These are phyloP conservation scores for Metschnikowia corniflorae DNA, from an alignment of 805 yeast species.

Conservation along the genomic window DNA sequence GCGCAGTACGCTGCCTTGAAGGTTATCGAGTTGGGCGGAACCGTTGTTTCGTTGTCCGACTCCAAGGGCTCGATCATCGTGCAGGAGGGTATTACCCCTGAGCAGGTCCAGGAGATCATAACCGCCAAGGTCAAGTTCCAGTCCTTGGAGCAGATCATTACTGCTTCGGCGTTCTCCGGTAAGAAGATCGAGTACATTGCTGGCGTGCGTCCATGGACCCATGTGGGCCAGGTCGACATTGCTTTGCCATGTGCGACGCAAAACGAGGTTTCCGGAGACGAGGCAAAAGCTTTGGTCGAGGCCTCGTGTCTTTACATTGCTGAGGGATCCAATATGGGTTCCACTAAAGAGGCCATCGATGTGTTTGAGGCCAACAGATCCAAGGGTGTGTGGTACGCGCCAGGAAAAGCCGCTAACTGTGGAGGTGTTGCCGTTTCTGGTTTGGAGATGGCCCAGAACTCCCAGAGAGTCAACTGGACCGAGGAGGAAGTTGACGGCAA, in stretches of 20 bases:
- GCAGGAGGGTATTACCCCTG: slow-evolving; percentile 77
- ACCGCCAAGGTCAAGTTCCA: slow-evolving; percentile 78
- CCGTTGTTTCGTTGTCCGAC: slow-evolving; percentile 90
- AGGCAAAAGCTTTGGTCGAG: slow-evolving; percentile 90
- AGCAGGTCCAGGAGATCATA: slow-evolving; percentile 70
- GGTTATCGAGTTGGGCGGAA: slow-evolving; percentile 95
- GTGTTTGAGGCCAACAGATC: slow-evolving; percentile 84
- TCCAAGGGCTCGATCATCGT: slow-evolving; percentile 86
- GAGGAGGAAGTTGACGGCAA: slow-evolving; percentile 87
- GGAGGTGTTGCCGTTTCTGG: slow-evolving; percentile 99
- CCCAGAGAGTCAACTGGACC: slow-evolving; percentile 89
- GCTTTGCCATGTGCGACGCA: slow-evolving; percentile 98
- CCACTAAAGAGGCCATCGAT: slow-evolving; percentile 94
- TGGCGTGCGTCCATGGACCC: slow-evolving; percentile 96
- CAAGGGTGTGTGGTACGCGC: slow-evolving; percentile 89
- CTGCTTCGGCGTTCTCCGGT: slow-evolving; percentile 55
- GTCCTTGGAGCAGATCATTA: slow-evolving; percentile 65
- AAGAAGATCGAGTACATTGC: slow-evolving; percentile 72
- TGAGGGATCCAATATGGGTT: slow-evolving; percentile 99
- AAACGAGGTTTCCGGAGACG: slow-evolving; percentile 95
- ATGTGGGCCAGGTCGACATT: slow-evolving; percentile 87
- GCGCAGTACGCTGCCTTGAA: slow-evolving; percentile 98
- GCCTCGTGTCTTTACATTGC: slow-evolving; percentile 92
- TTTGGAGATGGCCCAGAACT: slow-evolving; percentile 99
- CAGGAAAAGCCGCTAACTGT: slow-evolving; percentile 98